Base-by-base conservation (phyloP, 208 protist species). In the Perkinsela sp. region DNA sequence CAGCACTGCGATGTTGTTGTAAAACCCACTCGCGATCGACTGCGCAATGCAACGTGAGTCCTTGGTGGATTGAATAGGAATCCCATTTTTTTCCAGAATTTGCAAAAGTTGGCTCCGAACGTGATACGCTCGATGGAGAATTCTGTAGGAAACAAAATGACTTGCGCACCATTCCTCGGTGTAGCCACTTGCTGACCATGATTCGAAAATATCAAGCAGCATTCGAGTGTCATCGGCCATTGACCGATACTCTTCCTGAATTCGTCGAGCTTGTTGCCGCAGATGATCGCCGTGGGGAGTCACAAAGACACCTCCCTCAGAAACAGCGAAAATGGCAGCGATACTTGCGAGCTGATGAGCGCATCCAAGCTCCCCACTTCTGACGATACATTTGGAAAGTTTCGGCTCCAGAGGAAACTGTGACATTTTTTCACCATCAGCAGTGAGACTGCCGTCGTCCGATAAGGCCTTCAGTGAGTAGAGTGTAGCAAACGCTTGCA, bases 331-430 rank as follows among this genome's bases (percentile, higher is more conserved):
- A 85, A 93, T 90, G 2, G 89, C 77, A 30, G 83, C 89, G 0
- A 85, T 83, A 73, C 88, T 91, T 0, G 82, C 80, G 77, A 93
- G 86, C 71, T 93, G 84, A 32, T 91, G 76, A 48, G 81, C 76
- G 68, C 85, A 93, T 28, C 77, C 77, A 30, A 89, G 76, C 22
- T 74, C 71, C 31, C 78, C 76, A 16, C 78, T 80, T 2, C 75
- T 76, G 68, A 94, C 76, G 32, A 95, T 77, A 70, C 84, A 84
- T 75, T 97, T 97, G 48, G 90, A 86, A 1, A 98, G 76, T 73
- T 96, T 93, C 29, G 97, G 96, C 68, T 98, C 95, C 68, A 99
- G 75, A 70, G 97, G 96, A 73, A 99, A 97, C 75, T 97, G 94
- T 1, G 94, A 78, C 95, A 99, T 99, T 32, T 89, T 88, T n/a